Base-by-base conservation (phyloP, 371 early-diverging fungal species). In the Saksenaea oblongispora region DNA sequence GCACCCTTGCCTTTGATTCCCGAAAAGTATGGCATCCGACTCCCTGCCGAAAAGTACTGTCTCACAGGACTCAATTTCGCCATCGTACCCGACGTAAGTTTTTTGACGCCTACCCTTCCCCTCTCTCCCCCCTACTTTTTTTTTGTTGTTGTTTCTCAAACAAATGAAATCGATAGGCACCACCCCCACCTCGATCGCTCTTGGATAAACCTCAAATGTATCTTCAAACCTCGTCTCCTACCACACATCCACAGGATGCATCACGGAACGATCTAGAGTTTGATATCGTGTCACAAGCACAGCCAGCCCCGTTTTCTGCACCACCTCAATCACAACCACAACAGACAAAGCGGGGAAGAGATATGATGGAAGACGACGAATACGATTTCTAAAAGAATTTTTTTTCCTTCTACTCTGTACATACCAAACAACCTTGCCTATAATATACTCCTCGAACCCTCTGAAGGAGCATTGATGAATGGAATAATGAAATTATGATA, bases 31-130 rank as follows among this genome's bases (percentile, higher is more conserved):
- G 97, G 97, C 8, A 84, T 96, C 34, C 88, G 97, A 4, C 76
- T 97, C 57, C 98, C 98, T n/a, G 93, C 93, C 7, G 96, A 96
- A 61, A 88, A 93, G 44, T 87, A 95, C 73, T 89, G 92, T 58
- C 80, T 98, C 24, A 95, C 95, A 3, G 90, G 91, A 7, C 81
- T 90, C 54, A 96, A 96, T 74, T 96, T 94, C 63, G 90, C 93
- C 37, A 90, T 98, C 63, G 81, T 92, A 2, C 96, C 97, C 34
- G 89, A 93, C 80, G 91, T 90, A 78, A 58, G 78, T 54, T 27
- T n/a, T 10, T 61, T 5, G 8, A 31, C 31, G 31, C 31, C 31
- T 31, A 31, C 2, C 31, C 2, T 31, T 7, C 31, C 31, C 31
- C 31, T 2, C 31, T 31, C n/a, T n/a, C n/a, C n/a, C n/a, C n/a